Base-by-base conservation (phyloP, 805 yeast genomes). In the Yamadazyma insecticola region DNA sequence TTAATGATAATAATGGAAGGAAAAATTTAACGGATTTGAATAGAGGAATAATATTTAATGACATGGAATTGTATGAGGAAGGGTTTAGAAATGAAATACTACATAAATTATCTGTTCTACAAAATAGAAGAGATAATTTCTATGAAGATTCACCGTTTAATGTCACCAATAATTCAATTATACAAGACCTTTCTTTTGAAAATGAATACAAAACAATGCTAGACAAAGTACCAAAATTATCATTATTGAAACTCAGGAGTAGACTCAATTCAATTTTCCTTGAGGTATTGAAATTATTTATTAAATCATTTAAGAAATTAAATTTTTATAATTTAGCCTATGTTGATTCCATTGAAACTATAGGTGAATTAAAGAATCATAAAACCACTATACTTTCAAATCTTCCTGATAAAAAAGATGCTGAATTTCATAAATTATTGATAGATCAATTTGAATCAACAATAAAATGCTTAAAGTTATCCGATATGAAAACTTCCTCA, bases 191-290 rank as follows among this genome's bases (percentile, higher is more conserved):
- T 24, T 35, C 50, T 22, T 35, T 45, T 17, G 55, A 51, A 32
- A 44, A 49, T 28, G 51, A 50, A 27, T 49, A 46, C 30, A 59
- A 58, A 13, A 37, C 45, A 24, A 40, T 48, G 47, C 24, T 50
- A 22, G 39, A 44, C 6, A 48, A 48, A 21, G 39, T 50, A 9
- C 63, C 67, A 0, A 17, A 44, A 16, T 44, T 57, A 9, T 53
- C 68, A 4, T 40, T 65, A 12, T 40, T 63, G 4, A 56, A 56
- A 36, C 33, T 44, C 22, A 61, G 55, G 30, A 44, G 47, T 19
- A 50, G 50, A 24, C 51, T 66, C 26, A 63, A 66, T 35, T 22
- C 44, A 13, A 51, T 63, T 5, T 64, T 66, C 26, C 45, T 65
- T 3, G 63, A 59, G 14, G 57, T 53, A 1, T 48, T 64, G 13